A percentile compares a stretch with the other conserved stretches of the same genome.
phyloP scores from a whole-genome alignment of 2,329 filamentous ascomycete genomes.

The Monosporascus sp. region DNA sequence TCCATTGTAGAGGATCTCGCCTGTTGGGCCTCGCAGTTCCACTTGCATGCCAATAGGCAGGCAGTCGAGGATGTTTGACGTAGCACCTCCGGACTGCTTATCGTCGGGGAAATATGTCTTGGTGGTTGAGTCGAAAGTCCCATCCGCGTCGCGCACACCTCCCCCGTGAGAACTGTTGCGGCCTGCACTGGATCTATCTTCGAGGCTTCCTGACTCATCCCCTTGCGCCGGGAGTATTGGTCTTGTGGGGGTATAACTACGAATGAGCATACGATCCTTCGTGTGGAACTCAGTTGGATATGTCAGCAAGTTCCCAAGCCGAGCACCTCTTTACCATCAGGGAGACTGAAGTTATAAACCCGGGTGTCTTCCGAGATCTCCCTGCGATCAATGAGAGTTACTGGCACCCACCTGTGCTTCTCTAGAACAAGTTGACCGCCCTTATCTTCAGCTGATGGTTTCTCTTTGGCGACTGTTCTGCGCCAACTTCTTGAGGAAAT shows the following conservation, averaged over 20 bases:
- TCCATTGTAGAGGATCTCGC: conserved; percentile 44
- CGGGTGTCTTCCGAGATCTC: not conserved
- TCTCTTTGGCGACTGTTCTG: not conserved
- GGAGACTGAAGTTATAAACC: not conserved
- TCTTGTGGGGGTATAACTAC: conserved; percentile 45
- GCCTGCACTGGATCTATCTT: not conserved
- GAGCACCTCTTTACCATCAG: conserved; percentile 26
- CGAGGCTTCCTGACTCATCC: not conserved
- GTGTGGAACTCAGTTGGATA: conserved; percentile 47
- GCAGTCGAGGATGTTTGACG: conserved; percentile 48
- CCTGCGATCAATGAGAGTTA: not conserved
- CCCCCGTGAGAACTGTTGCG: not conserved
- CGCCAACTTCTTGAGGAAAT: not conserved
- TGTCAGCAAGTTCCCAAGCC: conserved; percentile 48
- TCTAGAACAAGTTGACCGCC: not conserved
- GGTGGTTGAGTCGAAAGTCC: conserved; percentile 42
- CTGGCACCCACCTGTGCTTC: not conserved
- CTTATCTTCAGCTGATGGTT: not conserved
- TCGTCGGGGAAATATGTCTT: conserved; percentile 47
- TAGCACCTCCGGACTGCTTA: conserved; percentile 45
- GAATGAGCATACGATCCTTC: conserved; percentile 43
- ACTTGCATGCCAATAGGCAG: conserved; percentile 41
- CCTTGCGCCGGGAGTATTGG: conserved; percentile 31
- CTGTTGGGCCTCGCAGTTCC: conserved; percentile 46
- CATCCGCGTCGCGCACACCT: conserved; percentile 27